Percentiles rank a stretch among this genome's conserved stretches.
phyloP scores from a whole-genome alignment of 768 basidiomycete genomes.

The Lepiota subincarnata region DNA sequence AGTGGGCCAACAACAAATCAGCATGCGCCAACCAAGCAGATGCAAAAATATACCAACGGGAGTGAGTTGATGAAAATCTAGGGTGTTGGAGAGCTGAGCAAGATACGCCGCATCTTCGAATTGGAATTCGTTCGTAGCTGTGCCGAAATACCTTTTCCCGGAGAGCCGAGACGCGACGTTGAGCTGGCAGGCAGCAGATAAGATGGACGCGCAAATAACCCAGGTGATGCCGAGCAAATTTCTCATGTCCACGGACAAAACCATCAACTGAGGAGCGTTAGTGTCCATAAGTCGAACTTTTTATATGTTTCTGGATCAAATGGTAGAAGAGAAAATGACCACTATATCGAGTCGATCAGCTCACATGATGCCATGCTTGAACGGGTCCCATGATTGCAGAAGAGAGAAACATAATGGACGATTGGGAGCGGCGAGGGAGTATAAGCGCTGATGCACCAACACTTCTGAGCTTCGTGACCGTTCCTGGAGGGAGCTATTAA shows the following conservation, averaged over 20 bases:
- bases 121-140: constrained; percentile 44
- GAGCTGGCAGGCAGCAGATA: constrained; percentile 38
- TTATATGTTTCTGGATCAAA: no score
- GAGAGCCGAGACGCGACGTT: constrained; percentile 41
- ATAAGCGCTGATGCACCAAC: no score
- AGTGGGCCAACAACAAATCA: neutral
- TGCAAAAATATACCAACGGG: constrained; percentile 24
- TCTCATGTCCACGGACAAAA: neutral
- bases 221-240: neutral
- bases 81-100: constrained; percentile 31
- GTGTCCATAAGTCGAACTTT: no score
- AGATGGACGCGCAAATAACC: constrained; percentile 7
- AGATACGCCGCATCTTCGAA: constrained; percentile 37
- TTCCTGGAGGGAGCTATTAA: no score
- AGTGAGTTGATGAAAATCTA: constrained; percentile 41
- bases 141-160: constrained; percentile 46
- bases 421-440: no score
- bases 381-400: no score
- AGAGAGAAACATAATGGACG: no score
- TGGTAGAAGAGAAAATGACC: no score
- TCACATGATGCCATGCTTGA: no score
- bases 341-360: no score
- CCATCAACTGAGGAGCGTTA: no score
- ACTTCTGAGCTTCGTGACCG: no score
- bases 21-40: neutral